Evolutionary conservation across 2,329 filamentous ascomycete species (phyloP).

Genomic region (Sphaerulina vaccinii): DNA sequence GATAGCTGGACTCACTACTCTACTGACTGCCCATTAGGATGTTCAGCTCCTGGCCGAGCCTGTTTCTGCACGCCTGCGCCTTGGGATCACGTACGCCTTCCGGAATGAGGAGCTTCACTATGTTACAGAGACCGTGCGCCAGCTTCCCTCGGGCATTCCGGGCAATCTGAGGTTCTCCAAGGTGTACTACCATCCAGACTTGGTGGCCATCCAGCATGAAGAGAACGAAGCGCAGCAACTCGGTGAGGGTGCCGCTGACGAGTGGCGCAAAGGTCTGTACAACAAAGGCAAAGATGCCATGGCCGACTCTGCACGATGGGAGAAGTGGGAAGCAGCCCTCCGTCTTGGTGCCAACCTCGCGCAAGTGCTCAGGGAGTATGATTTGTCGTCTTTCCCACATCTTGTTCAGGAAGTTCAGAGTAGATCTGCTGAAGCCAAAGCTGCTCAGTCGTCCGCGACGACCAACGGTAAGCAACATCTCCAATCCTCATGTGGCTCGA

Average conservation of each 20-base stretch:
- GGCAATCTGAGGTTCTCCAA: constrained; percentile 59
- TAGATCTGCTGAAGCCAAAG: constrained; percentile 27
- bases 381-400: constrained; percentile 33
- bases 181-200: constrained; percentile 62
- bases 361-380: constrained; percentile 36
- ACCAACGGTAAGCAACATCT: constrained; percentile 32
- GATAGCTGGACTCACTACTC: neutral
- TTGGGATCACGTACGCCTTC: constrained; percentile 69
- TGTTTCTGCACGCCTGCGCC: constrained; percentile 59
- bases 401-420: constrained; percentile 22
- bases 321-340: constrained; percentile 62
- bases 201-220: constrained; percentile 62
- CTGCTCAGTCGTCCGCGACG: constrained; percentile 20
- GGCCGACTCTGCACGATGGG: constrained; percentile 67
- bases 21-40: constrained; percentile 54
- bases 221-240: constrained; percentile 64
- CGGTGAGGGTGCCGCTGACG: constrained; percentile 67
- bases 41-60: constrained; percentile 64
- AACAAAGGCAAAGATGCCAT: constrained; percentile 60
- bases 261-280: constrained; percentile 76
- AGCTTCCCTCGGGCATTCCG: constrained; percentile 50
- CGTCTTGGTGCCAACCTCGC: constrained; percentile 30
- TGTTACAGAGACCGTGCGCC: constrained; percentile 57
- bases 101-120: constrained; percentile 62
- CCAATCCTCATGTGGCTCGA: constrained; percentile 3